Evolutionary conservation across 345 rosid species (phyloP).

Genomic region (Citrus sp.): DNA sequence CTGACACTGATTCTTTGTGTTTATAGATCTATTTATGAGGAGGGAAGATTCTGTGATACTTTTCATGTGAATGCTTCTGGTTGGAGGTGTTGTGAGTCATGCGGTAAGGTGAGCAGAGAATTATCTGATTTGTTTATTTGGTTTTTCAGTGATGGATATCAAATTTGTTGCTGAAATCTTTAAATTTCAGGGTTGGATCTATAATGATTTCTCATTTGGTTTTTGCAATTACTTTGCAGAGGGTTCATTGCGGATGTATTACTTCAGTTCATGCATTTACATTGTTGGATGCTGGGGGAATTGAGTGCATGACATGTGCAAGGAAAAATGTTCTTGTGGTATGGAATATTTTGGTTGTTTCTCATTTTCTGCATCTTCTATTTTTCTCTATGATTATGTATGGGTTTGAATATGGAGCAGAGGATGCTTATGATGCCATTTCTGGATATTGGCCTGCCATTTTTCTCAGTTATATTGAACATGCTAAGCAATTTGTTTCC

Average conservation of each 20-base stretch:
- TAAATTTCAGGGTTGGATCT: slow-evolving; percentile 8
- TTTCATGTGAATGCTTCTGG: slow-evolving; percentile 73
- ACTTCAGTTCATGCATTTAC: slow-evolving; percentile 54
- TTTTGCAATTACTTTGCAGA: slow-evolving; percentile 41
- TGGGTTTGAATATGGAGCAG: background rate
- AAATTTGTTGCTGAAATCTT: slow-evolving; percentile 8
- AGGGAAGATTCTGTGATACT: slow-evolving; percentile 71
- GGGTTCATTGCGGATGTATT: slow-evolving; percentile 92
- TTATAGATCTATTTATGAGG: slow-evolving; percentile 67
- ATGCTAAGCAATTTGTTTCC: background rate
- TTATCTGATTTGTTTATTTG: slow-evolving; percentile 15
- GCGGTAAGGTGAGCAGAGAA: slow-evolving; percentile 72
- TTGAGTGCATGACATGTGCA: slow-evolving; percentile 74
- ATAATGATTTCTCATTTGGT: slow-evolving; percentile 16
- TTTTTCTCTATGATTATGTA: background rate
- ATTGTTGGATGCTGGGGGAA: slow-evolving; percentile 91
- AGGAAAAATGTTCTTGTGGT: slow-evolving; percentile 64
- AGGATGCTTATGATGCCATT: background rate
- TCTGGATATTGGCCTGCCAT: background rate
- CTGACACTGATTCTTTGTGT: background rate
- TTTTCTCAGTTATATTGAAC: background rate
- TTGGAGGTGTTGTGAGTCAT: slow-evolving; percentile 89
- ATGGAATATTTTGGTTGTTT: slow-evolving; percentile 28
- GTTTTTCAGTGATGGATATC: background rate
- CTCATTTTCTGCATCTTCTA: background rate